phyloP scores from a whole-genome alignment of 176 grass and related monocot species.

The Oryza australiensis region DNA sequence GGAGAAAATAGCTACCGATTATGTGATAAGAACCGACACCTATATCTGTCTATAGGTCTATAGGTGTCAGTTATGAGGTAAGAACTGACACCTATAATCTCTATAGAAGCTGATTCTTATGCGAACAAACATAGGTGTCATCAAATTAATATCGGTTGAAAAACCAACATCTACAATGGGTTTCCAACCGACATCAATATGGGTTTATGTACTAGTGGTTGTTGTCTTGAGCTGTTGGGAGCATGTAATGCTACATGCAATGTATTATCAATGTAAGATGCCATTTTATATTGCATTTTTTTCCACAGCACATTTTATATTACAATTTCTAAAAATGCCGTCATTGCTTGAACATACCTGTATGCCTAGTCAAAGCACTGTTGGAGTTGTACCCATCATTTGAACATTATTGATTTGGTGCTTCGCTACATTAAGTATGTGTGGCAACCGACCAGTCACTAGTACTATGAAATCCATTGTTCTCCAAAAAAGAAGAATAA shows the following conservation, averaged over 20 bases:
- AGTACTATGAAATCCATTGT: background rate
- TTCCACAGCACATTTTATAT: background rate
- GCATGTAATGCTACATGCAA: constrained; percentile 3
- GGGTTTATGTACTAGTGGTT: too few relatives aligned
- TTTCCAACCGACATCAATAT: too few relatives aligned
- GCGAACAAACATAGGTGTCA: too few relatives aligned
- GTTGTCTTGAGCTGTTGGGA: background rate
- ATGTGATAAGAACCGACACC: too few relatives aligned
- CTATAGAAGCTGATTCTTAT: too few relatives aligned
- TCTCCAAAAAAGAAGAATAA: background rate
- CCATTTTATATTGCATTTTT: background rate
- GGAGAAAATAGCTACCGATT: too few relatives aligned
- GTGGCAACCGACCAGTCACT: background rate
- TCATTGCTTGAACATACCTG: background rate
- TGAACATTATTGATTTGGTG: background rate
- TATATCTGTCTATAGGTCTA: too few relatives aligned
- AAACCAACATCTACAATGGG: too few relatives aligned
- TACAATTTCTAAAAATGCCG: background rate
- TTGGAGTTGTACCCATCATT: background rate
- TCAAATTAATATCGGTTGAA: too few relatives aligned
- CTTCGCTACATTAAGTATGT: background rate
- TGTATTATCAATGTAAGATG: background rate
- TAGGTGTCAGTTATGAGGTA: too few relatives aligned
- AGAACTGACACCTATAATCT: too few relatives aligned
- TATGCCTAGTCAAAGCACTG: background rate